Base-by-base conservation (phyloP, 192 early-diverging fungal species). In the Coemansia sp. region DNA sequence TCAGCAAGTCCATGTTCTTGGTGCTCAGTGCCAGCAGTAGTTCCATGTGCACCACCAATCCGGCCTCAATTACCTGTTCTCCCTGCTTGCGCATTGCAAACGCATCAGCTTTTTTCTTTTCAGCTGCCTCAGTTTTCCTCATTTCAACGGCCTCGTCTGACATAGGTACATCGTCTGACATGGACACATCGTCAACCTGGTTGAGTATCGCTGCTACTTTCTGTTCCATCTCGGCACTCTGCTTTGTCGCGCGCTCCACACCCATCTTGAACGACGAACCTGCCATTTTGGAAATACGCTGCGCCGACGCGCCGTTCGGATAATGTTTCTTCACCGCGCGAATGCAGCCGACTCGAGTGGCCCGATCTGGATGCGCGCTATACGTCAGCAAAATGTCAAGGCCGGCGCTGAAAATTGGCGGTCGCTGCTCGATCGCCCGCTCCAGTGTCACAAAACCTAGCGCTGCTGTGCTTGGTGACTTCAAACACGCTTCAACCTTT, bases 311-410 rank as follows among this genome's bases (percentile, higher is more conserved):
- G 26, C 52, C n/a, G 31, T 49, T 56, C 16, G 63, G 43, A 54
- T 74, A 74, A 37, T 74, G 62, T 69, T 71, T 70, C 63, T 74
- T 80, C n/a, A 74, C 77, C 0, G 77, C 72, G 19, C 67, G 72
- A 53, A 80, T 80, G 26, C 77, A 80, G 6, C 67, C 77, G 29
- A 73, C 67, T 10, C 77, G 77, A 39, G 69, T 80, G 5, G 62
- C 31, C 0, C 72, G 59, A 12, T 74, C 59, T 11, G 62, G 72
- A 58, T 74, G 65, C 22, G 51, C 77, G 41, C 72, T 70, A 55
- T 74, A 71, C 0, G 77, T 66, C 22, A 80, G 68, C 43, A 80
- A 55, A 16, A 74, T 38, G 16, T 57, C 31, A 41, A 80, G 62
- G 14, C 77, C 72, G 1, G 68, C 68, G 50, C 63, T 61, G 41